Evolutionary conservation across 495 filamentous ascomycete species (phyloP), one percentile per base, ranked within the genome.

Genomic region (Halenospora varia): DNA sequence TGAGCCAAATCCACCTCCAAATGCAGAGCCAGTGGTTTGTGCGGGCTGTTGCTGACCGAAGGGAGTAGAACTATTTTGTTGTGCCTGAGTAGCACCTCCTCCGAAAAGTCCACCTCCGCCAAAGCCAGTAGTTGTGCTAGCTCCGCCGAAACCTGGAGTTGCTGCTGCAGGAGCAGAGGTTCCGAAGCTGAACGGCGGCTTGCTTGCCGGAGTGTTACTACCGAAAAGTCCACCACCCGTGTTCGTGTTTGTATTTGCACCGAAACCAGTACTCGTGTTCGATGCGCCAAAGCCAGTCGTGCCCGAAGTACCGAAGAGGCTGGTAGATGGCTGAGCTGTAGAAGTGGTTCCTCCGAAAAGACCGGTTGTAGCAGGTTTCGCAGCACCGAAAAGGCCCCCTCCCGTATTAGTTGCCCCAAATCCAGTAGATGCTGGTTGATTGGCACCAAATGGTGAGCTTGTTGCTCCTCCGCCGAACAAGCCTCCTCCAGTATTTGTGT

Each of bases 281-380:
- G 19, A n/a, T 13, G 45, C 53, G 24, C 68, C 67, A n/a, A 65
- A 69, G 18, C 68, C 65, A 45, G 72, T 53, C 73, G 62, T 56
- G 42, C 19, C 17, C 4, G 13, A 4, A 6, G 13, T n/a, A 3
- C 65, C 65, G 57, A 68, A 68, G 2, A 59, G 15, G 18, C 63
- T 53, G 25, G 68, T 68, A 44, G 70, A 72, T 23, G 53, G 53
- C 8, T 61, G 64, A 48, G 49, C 57, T 44, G 71, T 63, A 48
- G 65, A 59, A 18, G 76, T n/a, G n/a, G n/a, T n/a, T n/a, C n/a
- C 69, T 11, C 86, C 86, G 66, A 89, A 88, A 19, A 81, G 64
- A 22, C 81, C 76, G 18, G 82, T 67, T 0, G 80, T 74, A 56
- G 77, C 61, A 29, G 69, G 70, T 20, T 65, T 62, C 51, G 55